Percentiles rank a stretch among this genome's conserved stretches.
Evolutionary conservation across 2,329 filamentous ascomycete genomes (phyloP).

Genomic region (Aspergillus sp.): DNA sequence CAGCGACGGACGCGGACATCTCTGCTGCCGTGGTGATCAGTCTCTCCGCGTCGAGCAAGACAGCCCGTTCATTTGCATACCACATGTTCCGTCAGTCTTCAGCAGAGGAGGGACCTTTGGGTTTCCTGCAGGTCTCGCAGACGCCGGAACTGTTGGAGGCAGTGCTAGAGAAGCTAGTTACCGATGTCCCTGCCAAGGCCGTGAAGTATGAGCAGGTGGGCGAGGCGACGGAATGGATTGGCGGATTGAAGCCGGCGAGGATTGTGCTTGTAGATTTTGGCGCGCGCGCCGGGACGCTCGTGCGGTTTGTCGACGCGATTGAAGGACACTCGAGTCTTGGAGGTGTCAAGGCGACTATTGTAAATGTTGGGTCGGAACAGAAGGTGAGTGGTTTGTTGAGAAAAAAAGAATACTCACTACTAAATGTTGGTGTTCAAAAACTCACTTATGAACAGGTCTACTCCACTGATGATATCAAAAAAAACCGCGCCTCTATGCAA

Average conservation of each 20-base stretch:
- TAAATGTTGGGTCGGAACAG: constrained; percentile 5
- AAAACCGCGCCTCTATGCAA: not conserved
- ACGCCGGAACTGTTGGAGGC: constrained; percentile 5
- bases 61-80: constrained; percentile 20
- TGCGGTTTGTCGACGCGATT: not conserved
- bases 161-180: not conserved
- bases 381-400: not conserved
- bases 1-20: constrained; percentile 32
- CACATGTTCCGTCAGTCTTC: not conserved
- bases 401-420: not conserved
- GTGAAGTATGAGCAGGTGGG: constrained; percentile 6
- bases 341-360: not conserved
- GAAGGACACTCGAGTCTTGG: not conserved
- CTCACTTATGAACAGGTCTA: constrained; percentile 6
- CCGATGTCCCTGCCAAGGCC: not conserved
- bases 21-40: constrained; percentile 34
- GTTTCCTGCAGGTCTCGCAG: constrained; percentile 11
- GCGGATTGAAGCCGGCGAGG: constrained; percentile 2
- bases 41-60: constrained; percentile 30
- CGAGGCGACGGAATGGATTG: constrained; percentile 5
- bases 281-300: not conserved
- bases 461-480: not conserved
- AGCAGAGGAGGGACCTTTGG: constrained; percentile 4
- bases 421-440: not conserved
- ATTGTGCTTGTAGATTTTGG: constrained; percentile 13